Conservation (phyloP, 2,329 filamentous ascomycete species). For the Magnaporthiopsis poae region DNA sequence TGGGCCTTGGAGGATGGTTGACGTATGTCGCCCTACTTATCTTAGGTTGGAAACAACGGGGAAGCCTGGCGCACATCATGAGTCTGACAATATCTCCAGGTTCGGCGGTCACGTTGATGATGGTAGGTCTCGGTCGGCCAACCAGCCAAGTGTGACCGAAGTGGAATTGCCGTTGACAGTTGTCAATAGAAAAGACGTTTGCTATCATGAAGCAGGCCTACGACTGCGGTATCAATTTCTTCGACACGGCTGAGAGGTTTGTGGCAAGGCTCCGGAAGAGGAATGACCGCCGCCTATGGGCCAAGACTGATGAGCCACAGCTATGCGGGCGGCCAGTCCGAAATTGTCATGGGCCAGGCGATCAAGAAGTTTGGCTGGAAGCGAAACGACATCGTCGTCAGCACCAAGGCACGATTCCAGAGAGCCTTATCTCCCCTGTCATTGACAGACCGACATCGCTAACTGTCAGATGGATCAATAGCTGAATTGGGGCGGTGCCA, state of each 20-base stretch:
- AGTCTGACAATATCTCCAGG: neutral
- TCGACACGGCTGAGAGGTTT: conserved; percentile 48
- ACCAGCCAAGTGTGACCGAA: no score
- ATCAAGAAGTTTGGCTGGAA: conserved; percentile 44
- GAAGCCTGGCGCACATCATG: neutral
- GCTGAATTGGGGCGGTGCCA: conserved; percentile 50
- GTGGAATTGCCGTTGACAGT: neutral
- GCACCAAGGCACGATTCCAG: conserved; percentile 32
- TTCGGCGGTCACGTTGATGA: conserved; percentile 60
- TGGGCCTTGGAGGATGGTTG: conserved; percentile 49
- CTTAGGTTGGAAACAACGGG: neutral
- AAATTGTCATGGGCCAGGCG: conserved; percentile 42
- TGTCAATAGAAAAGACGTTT: conserved; percentile 30
- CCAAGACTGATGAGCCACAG: conserved; percentile 11
- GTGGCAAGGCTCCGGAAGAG: neutral
- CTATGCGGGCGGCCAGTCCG: conserved; percentile 38
- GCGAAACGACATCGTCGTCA: conserved; percentile 43
- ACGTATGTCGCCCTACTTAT: neutral
- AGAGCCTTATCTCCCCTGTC: neutral
- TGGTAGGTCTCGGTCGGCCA: conserved; percentile 33
- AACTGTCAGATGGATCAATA: conserved; percentile 22
- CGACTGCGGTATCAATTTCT: conserved; percentile 53
- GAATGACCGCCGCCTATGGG: neutral
- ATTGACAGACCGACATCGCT: neutral
- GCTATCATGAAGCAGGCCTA: conserved; percentile 55